Base-by-base conservation (phyloP, 345 rosid genomes). In the Gossypium anomalum region DNA sequence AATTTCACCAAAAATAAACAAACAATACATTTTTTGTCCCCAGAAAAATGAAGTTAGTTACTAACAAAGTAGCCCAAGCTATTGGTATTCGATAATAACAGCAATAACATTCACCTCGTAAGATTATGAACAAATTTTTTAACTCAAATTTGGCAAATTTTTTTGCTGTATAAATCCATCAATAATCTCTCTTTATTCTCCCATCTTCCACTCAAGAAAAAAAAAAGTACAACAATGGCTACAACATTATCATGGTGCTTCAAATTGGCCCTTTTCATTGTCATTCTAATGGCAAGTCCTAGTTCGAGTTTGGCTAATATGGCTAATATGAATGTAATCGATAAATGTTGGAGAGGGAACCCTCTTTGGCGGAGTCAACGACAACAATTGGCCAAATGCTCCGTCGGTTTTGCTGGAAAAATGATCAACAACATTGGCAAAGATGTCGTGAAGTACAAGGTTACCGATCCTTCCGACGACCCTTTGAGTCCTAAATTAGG, bases 401-500 rank as follows among this genome's bases (percentile, higher is more conserved):
- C 91, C 0, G 82, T 86, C 0, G 98, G 97, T 3, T 87, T 92
- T 71, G 76, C 85, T 0, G 89, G 95, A 3, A 91, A 88, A 76
- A 88, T 94, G 98, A 81, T 64, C 0, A 79, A 79, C 57, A 91
- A 91, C 62, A 79, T 79, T 2, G 98, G 97, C 1, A 79, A 29
- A 64, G 88, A 80, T 59, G 79, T 82, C 16, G 13, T 76, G 8
- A 70, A 2, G 3, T 88, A 92, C 71, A 79, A 84, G 34, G 98
- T 88, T 9, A 91, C 86, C 0, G 89, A 92, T 81, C 86, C 92
- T 3, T 80, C 86, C 0, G 97, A 94, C 5, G 80, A 89, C 61
- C 88, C 97, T 3, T 0, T 85, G n/a, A 87, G 82, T 75, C 97
- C 97, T 34, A 87, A 78, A 78, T 86, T 84, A 0, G 94, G 93